Base-by-base conservation (phyloP, 176 grass and related monocot species). In the Oryza australiensis region DNA sequence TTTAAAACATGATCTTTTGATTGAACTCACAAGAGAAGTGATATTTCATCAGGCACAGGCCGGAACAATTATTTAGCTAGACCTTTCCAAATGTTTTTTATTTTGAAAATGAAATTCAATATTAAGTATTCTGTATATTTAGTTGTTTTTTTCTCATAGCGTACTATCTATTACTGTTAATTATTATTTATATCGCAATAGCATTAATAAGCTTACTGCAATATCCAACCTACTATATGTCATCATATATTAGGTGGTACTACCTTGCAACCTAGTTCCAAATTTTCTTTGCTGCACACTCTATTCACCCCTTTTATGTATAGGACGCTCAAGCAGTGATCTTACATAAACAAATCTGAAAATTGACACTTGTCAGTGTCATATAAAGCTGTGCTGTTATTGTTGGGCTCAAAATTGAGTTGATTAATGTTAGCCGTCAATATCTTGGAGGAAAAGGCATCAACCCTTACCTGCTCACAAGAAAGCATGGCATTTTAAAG, bases 371-470 rank as follows among this genome's bases (percentile, higher is more conserved):
- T 81, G 84, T 85, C 64, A 75, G 68, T 40, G 29, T 37, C 80
- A 83, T 37, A 77, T 86, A 64, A 91, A 88, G 68, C 13, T 40
- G 41, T 83, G 74, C 24, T 83, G 40, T 83, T 80, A 74, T 83
- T 75, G 32, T 62, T 83, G 78, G 68, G 75, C 79, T 86, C 79
- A 27, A 27, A 86, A 83, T 82, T 74, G 24, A 79, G 68, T 83
- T 83, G 74, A 55, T 90, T 90, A 86, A 80, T 79, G 38, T 42
- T 84, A 82, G 53, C 78, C 76, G 67, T 89, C 90, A 92, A 90
- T 92, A 51, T 89, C 94, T 94, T 90, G 73, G 26, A 67, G 77
- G 86, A 89, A 92, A 97, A 94, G 88, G 77, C 84, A 94, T 85
- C 70, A 66, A 85, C 66, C 64, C 70, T 77, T 82, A 97, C 90